Conservation (phyloP, 83 land plant species). For the Diphasiastrum complanatum region DNA sequence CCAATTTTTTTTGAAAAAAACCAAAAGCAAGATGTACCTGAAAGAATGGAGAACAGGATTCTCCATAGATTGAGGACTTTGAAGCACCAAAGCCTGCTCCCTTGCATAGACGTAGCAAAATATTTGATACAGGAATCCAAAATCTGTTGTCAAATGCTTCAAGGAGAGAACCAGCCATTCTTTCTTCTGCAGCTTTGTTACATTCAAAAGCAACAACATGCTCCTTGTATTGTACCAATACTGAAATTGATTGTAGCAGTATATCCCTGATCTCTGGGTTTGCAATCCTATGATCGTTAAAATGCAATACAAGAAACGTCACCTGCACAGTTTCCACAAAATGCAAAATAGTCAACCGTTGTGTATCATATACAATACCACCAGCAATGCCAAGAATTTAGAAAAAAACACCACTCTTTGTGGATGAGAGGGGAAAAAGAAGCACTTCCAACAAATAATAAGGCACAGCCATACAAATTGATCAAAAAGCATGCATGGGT, state of each 20-base stretch:
- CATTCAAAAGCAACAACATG: conserved; percentile 67
- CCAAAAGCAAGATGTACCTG: conserved; percentile 49
- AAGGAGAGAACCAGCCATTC: conserved; percentile 69
- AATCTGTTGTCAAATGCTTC: conserved; percentile 87
- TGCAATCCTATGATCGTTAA: conserved; percentile 75
- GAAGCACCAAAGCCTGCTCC: conserved; percentile 88
- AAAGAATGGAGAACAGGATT: conserved; percentile 73
- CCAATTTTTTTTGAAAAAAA: neutral
- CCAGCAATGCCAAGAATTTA: no score
- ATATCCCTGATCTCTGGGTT: conserved; percentile 86
- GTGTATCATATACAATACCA: no score
- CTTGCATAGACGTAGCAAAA: conserved; percentile 77
- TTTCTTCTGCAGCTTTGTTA: conserved; percentile 55
- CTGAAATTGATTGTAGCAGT: conserved; percentile 91
- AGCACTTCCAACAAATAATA: no score
- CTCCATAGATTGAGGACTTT: conserved; percentile 52
- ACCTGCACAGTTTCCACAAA: conserved; percentile 56
- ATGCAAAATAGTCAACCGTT: no score
- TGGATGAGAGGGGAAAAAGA: no score
- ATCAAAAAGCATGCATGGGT: no score
- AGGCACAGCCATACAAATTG: no score
- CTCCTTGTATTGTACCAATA: conserved; percentile 88
- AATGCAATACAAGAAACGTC: conserved; percentile 87
- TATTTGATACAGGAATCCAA: conserved; percentile 94
- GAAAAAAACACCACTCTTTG: no score